Base-by-base conservation (phyloP, 805 yeast genomes). In the Yarrowia deformans region DNA sequence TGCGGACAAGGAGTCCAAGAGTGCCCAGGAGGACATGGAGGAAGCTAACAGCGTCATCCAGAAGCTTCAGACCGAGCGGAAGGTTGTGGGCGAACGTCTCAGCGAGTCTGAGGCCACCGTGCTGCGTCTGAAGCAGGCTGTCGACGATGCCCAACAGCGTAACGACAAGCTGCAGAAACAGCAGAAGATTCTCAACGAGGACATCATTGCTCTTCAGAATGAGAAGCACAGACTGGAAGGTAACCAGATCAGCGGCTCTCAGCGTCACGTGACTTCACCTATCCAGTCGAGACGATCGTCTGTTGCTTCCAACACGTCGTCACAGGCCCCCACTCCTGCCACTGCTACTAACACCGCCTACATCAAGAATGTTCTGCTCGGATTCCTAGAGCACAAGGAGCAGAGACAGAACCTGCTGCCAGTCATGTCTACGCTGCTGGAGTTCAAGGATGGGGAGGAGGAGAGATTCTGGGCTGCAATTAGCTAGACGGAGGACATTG, bases 331-430 rank as follows among this genome's bases (percentile, higher is more conserved):
- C 7, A 45, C 54, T 13, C 55, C 55, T n/a, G 37, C 55, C 7
- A n/a, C 56, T 13, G 56, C 68, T 14, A 83, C 82, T 58, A 89
- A 87, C 73, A 82, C 89, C 23, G 91, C 96, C 13, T 94, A 94
- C 76, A 83, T 93, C 66, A 91, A 90, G 77, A 95, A 95, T 76
- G 97, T 94, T 2, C 78, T 94, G n/a, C 80, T 94, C 1, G 98
- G 98, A 1, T 95, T 90, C 76, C 79, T 95, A 68, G 97, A 93
- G 75, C 97, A 91, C 76, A 90, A 85, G 75, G 99, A 94, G n/a
- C 98, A 93, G 78, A 83, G 98, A 70, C 87, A 83, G 37, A 91
- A 88, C 77, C 82, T 94, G 52, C 80, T 95, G 40, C 98, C 98
- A 0, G 98, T 95, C 8, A 81, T 94, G 32, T 85, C 93, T 61